Percentiles rank a stretch among this genome's conserved stretches.
phyloP scores from a whole-genome alignment of 257 asterid genomes.

The Nicotiana otophora region DNA sequence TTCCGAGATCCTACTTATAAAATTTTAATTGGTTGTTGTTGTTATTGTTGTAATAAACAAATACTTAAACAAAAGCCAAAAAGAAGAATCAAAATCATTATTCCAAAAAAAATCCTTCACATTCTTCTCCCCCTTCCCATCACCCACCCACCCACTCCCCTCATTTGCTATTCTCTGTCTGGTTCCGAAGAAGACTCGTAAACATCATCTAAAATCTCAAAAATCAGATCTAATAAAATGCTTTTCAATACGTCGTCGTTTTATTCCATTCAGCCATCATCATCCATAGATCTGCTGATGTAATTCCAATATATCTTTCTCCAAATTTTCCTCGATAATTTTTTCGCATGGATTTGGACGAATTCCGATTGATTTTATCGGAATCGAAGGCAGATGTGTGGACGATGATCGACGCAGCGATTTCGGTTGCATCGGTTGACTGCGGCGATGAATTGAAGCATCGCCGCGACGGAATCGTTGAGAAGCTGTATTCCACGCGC shows the following conservation, averaged over 20 bases:
- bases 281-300: slow-evolving; percentile 26
- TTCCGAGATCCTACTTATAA: too few species aligned
- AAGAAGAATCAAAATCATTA: background rate
- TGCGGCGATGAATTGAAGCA: slow-evolving; percentile 56
- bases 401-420: slow-evolving; percentile 78
- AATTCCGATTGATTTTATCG: slow-evolving; percentile 57
- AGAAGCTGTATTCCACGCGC: slow-evolving; percentile 49
- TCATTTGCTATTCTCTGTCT: background rate
- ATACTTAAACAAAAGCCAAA: slow-evolving; percentile 4
- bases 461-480: slow-evolving; percentile 74
- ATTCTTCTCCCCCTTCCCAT: background rate
- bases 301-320: slow-evolving; percentile 5
- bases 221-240: slow-evolving; percentile 8
- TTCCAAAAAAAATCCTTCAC: slow-evolving; percentile 11
- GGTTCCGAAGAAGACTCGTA: background rate
- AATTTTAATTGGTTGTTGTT: too few species aligned
- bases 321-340: background rate
- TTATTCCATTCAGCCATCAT: slow-evolving; percentile 12
- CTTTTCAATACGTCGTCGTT: slow-evolving; percentile 24
- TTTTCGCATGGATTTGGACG: slow-evolving; percentile 65
- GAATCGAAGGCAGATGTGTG: slow-evolving; percentile 67
- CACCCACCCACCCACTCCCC: background rate
- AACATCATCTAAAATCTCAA: background rate
- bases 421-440: slow-evolving; percentile 66
- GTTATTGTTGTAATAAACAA: background rate